Evolutionary conservation across 2,329 filamentous ascomycete genomes (phyloP), one percentile per base, ranked within the genome.

Genomic region (Aplosporella prunicola): DNA sequence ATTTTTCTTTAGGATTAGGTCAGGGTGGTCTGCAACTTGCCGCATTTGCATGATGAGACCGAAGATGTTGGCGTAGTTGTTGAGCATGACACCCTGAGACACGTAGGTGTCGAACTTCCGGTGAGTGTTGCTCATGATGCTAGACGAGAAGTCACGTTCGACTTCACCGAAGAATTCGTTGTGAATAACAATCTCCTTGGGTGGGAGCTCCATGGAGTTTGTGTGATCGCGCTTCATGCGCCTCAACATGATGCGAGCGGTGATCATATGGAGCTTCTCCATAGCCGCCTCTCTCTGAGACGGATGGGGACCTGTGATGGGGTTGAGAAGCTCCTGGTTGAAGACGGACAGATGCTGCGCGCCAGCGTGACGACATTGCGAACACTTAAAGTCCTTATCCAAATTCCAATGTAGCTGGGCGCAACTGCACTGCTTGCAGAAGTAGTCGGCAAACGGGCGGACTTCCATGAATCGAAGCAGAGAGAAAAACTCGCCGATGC

Each of bases 11-110:
- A 96, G 63, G 32, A 98, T 82, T 23, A 98, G 63, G 62, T 98
- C 91, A 0, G 91, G 91, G 55, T 98, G 91, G 48, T 98, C 91
- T 6, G 91, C 87, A 17, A 95, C 85, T 64, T 98, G 91, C 39
- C 91, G 82, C 89, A 98, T 96, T 60, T 94, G 88, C 86, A 96
- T 96, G 54, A 98, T 95, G 39, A 98, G 72, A 54, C 88, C 89
- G 52, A 98, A 98, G 47, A 98, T 96, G 58, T 98, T 98, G 65
- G 91, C 91, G 50, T 96, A 96, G 56, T 95, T 94, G 68, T 96
- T 71, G 35, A 98, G 73, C 61, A 98, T 77, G 14, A 96, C 89
- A 65, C 87, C 88, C 45, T 87, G 84, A 13, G 86, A 82, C 24
- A 96, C 91, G 48, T 96, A 98, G 0, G 88, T 96, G 53, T 96